A percentile compares a stretch with the other conserved stretches of the same genome.
phyloP scores from a whole-genome alignment of 106 monocot genomes.

The Iris macrosiphon region DNA sequence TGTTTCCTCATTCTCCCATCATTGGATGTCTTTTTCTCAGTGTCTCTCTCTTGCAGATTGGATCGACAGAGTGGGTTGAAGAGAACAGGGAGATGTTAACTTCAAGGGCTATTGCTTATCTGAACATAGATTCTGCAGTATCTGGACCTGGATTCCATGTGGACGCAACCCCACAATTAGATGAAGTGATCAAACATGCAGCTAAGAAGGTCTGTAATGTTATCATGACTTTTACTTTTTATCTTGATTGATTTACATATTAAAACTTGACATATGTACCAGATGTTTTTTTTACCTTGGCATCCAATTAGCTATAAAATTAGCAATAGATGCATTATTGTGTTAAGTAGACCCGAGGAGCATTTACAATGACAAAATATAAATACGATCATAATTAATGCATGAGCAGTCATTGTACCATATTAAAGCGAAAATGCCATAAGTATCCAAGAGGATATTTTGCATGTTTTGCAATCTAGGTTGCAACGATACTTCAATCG shows the following conservation, averaged over 20 bases:
- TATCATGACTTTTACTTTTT: background rate
- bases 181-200: constrained; percentile 47
- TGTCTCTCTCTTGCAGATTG: constrained; percentile 35
- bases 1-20: background rate
- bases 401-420: too few species aligned
- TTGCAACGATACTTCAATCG: too few species aligned
- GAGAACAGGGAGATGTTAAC: constrained; percentile 53
- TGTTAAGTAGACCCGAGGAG: too few species aligned
- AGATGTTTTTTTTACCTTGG: background rate
- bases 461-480: too few species aligned
- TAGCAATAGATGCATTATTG: too few species aligned
- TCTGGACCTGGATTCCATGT: constrained; percentile 51
- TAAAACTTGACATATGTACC: background rate
- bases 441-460: too few species aligned
- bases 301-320: background rate
- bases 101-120: constrained; percentile 57
- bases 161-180: constrained; percentile 63
- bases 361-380: too few species aligned
- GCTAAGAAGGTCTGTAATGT: constrained; percentile 33
- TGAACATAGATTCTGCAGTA: constrained; percentile 55
- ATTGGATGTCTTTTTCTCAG: background rate
- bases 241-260: background rate
- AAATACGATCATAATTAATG: too few species aligned
- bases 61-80: constrained; percentile 86
- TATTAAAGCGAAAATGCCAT: too few species aligned